Evolutionary conservation across 2,329 filamentous ascomycete species (phyloP).

Genomic region (Zymoseptoria ardabiliae): DNA sequence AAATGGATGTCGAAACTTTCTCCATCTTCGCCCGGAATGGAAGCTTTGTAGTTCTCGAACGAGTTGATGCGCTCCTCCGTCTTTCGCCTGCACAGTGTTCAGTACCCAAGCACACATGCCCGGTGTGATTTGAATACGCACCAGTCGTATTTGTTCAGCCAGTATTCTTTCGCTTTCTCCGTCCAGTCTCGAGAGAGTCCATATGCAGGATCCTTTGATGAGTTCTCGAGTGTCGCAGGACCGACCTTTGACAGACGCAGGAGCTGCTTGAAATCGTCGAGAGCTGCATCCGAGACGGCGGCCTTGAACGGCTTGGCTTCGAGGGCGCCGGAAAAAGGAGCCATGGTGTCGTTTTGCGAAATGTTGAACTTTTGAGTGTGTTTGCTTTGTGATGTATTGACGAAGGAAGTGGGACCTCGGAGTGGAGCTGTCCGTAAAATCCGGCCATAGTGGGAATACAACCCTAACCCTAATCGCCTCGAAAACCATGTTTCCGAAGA

Average conservation of each 20-base stretch:
- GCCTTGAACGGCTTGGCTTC: slow-evolving; percentile 31
- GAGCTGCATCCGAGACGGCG: slow-evolving; percentile 32
- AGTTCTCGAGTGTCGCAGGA: slow-evolving; percentile 19
- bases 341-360: not conserved
- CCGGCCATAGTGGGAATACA: too few species aligned
- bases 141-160: not conserved
- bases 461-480: too few species aligned
- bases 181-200: not conserved
- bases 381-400: too few species aligned
- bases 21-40: slow-evolving; percentile 11
- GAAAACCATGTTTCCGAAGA: too few species aligned
- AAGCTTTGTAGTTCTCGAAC: slow-evolving; percentile 17
- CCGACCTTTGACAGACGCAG: slow-evolving; percentile 39
- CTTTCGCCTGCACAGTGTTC: not conserved
- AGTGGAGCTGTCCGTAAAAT: too few species aligned
- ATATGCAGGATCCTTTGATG: not conserved
- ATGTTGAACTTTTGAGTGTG: not conserved
- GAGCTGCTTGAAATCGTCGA: slow-evolving; percentile 38
- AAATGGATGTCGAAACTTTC: not conserved
- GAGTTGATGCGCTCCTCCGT: slow-evolving; percentile 17
- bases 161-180: not conserved
- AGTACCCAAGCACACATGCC: not conserved
- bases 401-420: too few species aligned
- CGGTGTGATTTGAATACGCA: not conserved
- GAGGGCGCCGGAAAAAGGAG: not conserved